Conservation (phyloP, 2,329 filamentous ascomycete species). For the Cladosporium sp. region DNA sequence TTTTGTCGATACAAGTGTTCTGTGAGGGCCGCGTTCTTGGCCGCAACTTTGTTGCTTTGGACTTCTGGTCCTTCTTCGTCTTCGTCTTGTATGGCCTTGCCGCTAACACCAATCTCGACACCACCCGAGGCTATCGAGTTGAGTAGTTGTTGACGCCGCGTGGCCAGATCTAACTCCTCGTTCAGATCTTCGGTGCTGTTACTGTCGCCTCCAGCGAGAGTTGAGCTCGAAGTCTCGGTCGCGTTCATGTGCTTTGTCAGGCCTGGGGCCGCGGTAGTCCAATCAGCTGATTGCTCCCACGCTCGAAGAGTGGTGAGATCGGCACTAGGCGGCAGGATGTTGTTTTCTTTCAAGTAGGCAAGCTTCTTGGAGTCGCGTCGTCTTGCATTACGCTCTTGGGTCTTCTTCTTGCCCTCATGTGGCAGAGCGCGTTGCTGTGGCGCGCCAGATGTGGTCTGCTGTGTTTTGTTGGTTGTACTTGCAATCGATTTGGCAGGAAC, state of each 20-base stretch:
- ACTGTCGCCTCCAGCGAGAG: background rate
- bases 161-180: slow-evolving; percentile 1
- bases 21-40: background rate
- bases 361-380: slow-evolving; percentile 48
- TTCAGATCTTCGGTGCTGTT: slow-evolving; percentile 23
- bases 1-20: background rate
- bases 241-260: background rate
- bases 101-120: slow-evolving; percentile 40
- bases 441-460: background rate
- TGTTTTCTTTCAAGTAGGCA: slow-evolving; percentile 47
- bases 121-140: slow-evolving; percentile 50
- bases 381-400: slow-evolving; percentile 54
- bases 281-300: slow-evolving; percentile 23
- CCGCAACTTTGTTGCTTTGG: slow-evolving; percentile 8
- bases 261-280: slow-evolving; percentile 16
- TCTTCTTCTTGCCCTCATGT: slow-evolving; percentile 44
- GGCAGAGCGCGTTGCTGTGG: background rate
- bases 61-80: slow-evolving; percentile 23
- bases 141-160: slow-evolving; percentile 42
- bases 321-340: slow-evolving; percentile 46
- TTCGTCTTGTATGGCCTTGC: slow-evolving; percentile 1
- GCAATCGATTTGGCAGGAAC: background rate
- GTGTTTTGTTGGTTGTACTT: background rate
- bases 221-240: slow-evolving; percentile 2
- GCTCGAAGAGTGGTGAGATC: slow-evolving; percentile 45